phyloP scores from a whole-genome alignment of 202 grass and related monocot species.

The Alloteropsis angusta region DNA sequence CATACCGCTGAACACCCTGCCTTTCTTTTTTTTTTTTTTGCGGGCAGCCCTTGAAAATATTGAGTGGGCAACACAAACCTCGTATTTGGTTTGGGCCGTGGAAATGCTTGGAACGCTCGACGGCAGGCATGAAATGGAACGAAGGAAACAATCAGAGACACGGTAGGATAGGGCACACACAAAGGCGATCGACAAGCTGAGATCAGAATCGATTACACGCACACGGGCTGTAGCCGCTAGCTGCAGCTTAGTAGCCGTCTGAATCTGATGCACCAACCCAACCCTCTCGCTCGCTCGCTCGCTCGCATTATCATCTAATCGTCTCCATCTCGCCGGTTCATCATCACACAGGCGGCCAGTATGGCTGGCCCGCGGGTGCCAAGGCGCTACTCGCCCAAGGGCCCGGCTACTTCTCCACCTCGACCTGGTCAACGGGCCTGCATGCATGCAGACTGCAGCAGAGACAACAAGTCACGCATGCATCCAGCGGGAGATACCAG shows the following conservation, averaged over 20 bases:
- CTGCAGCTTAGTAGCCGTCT: background rate
- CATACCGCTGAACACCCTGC: too few species aligned
- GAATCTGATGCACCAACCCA: background rate
- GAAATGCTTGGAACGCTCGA: too few species aligned
- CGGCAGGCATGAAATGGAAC: background rate
- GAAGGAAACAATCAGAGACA: background rate
- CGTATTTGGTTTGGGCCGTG: too few species aligned
- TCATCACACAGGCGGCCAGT: constrained; percentile 2
- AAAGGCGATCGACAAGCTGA: background rate
- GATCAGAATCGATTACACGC: constrained; percentile 7
- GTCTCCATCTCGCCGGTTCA: background rate
- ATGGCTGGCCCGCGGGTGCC: background rate
- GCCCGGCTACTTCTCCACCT: background rate
- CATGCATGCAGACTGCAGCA: background rate
- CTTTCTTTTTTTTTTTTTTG: too few species aligned
- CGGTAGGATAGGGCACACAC: background rate
- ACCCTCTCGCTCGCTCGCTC: background rate
- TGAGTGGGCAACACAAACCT: too few species aligned
- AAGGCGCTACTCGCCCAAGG: constrained; percentile 10
- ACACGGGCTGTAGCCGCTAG: background rate
- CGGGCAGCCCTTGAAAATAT: too few species aligned
- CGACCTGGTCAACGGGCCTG: background rate
- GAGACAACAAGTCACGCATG: background rate
- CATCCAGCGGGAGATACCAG: background rate
- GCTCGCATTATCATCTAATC: background rate